Evolutionary conservation across 1,139 yeast species (phyloP).

Genomic region (Sugiyamaella paludigena): DNA sequence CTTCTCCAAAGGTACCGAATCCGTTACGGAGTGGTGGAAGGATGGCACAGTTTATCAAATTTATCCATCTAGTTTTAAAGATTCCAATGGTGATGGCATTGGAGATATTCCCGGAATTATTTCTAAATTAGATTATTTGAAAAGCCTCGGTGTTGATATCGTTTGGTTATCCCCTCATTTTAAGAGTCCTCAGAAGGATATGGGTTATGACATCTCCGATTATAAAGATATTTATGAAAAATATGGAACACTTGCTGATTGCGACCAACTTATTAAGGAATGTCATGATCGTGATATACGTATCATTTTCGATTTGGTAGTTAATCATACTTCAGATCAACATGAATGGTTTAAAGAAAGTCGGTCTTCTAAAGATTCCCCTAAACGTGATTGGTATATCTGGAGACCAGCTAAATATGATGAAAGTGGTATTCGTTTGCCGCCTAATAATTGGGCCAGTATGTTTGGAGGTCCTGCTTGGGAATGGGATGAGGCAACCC

Average conservation of each 20-base stretch:
- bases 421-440: constrained; percentile 47
- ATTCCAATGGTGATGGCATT: constrained; percentile 54
- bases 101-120: constrained; percentile 55
- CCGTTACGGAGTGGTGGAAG: constrained; percentile 57
- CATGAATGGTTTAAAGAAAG: constrained; percentile 57
- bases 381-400: constrained; percentile 59
- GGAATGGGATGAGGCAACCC: constrained; percentile 52
- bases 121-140: constrained; percentile 49
- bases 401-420: constrained; percentile 53
- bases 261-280: constrained; percentile 48
- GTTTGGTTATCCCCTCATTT: constrained; percentile 56
- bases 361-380: constrained; percentile 46
- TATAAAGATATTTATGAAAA: constrained; percentile 48
- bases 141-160: constrained; percentile 48
- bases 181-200: constrained; percentile 57
- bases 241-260: constrained; percentile 52
- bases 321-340: constrained; percentile 53
- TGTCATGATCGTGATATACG: constrained; percentile 49
- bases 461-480: constrained; percentile 55
- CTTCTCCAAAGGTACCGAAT: not conserved
- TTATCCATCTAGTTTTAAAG: constrained; percentile 59
- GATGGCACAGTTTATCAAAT: constrained; percentile 54
- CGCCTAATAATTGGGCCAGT: constrained; percentile 58
- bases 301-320: constrained; percentile 51
- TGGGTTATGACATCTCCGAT: constrained; percentile 58